phyloP scores from a whole-genome alignment of 306 rosid species.

The Trichosanthes truncata region DNA sequence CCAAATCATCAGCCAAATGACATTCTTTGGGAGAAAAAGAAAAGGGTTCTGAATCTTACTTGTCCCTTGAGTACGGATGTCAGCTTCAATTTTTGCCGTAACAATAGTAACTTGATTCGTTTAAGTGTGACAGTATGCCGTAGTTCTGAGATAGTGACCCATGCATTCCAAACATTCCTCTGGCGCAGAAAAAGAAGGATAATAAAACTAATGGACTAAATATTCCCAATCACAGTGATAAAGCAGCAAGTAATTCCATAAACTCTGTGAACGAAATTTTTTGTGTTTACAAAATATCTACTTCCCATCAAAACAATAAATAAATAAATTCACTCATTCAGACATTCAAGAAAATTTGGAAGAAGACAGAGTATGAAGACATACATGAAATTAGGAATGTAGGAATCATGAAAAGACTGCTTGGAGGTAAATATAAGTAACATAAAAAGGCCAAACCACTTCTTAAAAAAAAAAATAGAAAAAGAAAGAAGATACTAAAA shows the following conservation, averaged over 20 bases:
- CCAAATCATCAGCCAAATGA: slow-evolving; percentile 4
- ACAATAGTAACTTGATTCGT: slow-evolving; percentile 82
- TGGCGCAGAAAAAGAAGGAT: slow-evolving; percentile 36
- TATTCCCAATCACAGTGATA: slow-evolving; percentile 11
- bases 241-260: not conserved
- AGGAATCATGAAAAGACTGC: not conserved
- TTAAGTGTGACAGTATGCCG: slow-evolving; percentile 93
- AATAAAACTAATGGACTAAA: slow-evolving; percentile 15
- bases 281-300: not conserved
- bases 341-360: not conserved
- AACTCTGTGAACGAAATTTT: not conserved
- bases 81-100: slow-evolving; percentile 91
- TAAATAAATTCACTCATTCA: not conserved
- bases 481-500: not conserved
- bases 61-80: slow-evolving; percentile 87
- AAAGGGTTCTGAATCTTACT: slow-evolving; percentile 50
- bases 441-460: not conserved
- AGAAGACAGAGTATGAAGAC: not conserved
- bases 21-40: slow-evolving; percentile 8
- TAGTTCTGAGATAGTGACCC: slow-evolving; percentile 93
- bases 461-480: not conserved
- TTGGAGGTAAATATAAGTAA: not conserved
- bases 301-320: not conserved
- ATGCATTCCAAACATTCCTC: slow-evolving; percentile 94
- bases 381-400: not conserved